Evolutionary conservation across 2,329 filamentous ascomycete species (phyloP).

Genomic region (Biscogniauxia mediterranea): DNA sequence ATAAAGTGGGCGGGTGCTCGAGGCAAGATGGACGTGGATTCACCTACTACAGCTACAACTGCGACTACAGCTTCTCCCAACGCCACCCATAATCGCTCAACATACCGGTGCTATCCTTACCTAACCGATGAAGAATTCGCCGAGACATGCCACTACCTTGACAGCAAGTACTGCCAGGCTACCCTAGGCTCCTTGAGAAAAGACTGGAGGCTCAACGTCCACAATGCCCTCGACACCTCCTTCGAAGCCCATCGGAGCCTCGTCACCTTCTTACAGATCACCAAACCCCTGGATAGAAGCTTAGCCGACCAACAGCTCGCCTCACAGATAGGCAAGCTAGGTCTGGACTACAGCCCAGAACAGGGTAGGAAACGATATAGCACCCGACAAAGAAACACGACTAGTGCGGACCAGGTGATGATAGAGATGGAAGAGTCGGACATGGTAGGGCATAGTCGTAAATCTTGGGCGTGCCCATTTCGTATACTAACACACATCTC

Average conservation of each 20-base stretch:
- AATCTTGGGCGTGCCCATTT: background rate
- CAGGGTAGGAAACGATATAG: background rate
- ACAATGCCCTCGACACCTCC: conserved; percentile 48
- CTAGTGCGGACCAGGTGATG: conserved; percentile 45
- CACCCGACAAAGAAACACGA: conserved; percentile 3
- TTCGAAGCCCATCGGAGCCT: conserved; percentile 43
- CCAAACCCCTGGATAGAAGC: conserved; percentile 48
- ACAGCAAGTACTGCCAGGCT: conserved; percentile 57
- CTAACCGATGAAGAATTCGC: conserved; percentile 62
- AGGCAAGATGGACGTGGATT: background rate
- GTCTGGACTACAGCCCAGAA: conserved; percentile 34
- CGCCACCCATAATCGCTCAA: conserved; percentile 27
- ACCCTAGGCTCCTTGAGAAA: conserved; percentile 53
- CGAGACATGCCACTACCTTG: conserved; percentile 61
- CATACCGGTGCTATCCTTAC: conserved; percentile 58
- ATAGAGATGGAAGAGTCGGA: conserved; percentile 51
- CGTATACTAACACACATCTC: background rate
- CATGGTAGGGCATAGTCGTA: conserved; percentile 37
- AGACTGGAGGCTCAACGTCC: conserved; percentile 54
- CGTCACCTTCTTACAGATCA: conserved; percentile 56
- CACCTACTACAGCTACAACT: background rate
- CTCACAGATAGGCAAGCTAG: conserved; percentile 44
- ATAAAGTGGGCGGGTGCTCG: background rate
- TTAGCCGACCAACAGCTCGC: conserved; percentile 47
- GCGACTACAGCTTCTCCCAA: conserved; percentile 4